A percentile compares a stretch with the other conserved stretches of the same genome.
phyloP scores from a whole-genome alignment of 306 rosid species.

The Rosa chinensis region DNA sequence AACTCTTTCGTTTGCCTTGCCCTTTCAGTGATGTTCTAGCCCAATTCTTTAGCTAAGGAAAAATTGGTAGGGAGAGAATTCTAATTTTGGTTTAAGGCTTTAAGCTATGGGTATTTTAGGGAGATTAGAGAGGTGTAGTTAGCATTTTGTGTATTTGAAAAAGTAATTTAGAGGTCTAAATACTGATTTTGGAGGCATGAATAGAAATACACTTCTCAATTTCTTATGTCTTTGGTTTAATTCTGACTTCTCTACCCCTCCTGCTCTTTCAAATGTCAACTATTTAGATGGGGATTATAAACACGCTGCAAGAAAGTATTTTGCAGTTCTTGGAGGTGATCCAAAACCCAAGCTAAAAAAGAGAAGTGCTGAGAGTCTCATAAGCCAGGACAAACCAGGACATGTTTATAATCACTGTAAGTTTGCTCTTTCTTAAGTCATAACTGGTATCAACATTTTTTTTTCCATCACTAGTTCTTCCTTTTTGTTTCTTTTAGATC shows the following conservation, averaged over 20 bases:
- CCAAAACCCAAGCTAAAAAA: constrained; percentile 43
- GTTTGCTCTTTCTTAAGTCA: constrained; percentile 25
- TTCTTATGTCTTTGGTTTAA: not conserved
- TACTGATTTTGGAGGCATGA: no score
- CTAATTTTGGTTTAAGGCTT: no score
- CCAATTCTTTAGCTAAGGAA: no score
- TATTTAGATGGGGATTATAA: constrained; percentile 41
- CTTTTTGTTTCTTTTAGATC: not conserved
- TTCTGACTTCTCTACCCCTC: not conserved
- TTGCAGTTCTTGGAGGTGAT: constrained; percentile 67
- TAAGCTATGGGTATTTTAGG: no score
- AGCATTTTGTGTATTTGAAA: no score
- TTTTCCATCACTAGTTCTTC: not conserved
- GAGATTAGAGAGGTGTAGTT: no score
- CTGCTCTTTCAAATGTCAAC: constrained; percentile 19
- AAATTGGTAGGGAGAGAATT: no score
- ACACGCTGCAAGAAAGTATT: constrained; percentile 37
- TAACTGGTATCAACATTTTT: not conserved
- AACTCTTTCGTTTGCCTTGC: no score
- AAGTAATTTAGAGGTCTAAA: no score
- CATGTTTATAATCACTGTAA: constrained; percentile 78
- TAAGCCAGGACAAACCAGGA: constrained; percentile 40
- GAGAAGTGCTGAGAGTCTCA: constrained; percentile 27
- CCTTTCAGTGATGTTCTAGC: no score
- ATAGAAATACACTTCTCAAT: no score